Conservation (phyloP, 306 rosid genomes). For the Heteromeles arbutifolia region DNA sequence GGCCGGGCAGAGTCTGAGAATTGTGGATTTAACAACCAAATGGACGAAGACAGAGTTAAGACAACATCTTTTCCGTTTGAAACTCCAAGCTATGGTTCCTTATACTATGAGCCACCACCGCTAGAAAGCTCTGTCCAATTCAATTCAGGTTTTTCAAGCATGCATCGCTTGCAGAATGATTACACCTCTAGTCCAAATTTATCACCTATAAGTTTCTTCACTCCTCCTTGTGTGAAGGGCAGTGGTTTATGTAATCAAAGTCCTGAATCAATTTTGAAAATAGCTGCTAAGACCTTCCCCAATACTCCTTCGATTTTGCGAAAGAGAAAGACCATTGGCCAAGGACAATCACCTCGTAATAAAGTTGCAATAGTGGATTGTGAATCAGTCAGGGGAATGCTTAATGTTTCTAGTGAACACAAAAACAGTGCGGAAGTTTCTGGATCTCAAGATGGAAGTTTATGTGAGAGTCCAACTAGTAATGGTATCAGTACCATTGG, state of each 20-base stretch:
- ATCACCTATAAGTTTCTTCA: conserved; percentile 62
- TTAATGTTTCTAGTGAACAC: conserved; percentile 28
- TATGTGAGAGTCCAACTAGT: conserved; percentile 42
- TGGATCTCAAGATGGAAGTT: conserved; percentile 35
- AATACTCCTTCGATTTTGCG: conserved; percentile 90
- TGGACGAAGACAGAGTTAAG: conserved; percentile 35
- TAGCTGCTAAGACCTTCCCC: conserved; percentile 81
- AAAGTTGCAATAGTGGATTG: conserved; percentile 22
- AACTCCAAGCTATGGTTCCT: conserved; percentile 51
- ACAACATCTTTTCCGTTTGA: conserved; percentile 36
- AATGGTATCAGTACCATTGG: conserved; percentile 28
- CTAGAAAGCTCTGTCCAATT: conserved; percentile 44
- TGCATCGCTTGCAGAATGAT: conserved; percentile 41
- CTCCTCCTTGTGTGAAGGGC: conserved; percentile 76
- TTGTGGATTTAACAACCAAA: conserved; percentile 23
- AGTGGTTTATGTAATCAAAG: conserved; percentile 40
- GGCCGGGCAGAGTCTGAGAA: conserved; percentile 9
- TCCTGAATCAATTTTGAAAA: conserved; percentile 85
- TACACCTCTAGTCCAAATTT: conserved; percentile 34
- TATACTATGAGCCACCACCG: conserved; percentile 67
- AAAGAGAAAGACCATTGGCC: conserved; percentile 52
- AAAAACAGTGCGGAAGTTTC: conserved; percentile 26
- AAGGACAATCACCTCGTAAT: conserved; percentile 28
- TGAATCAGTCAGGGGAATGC: neutral
- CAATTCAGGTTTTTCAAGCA: conserved; percentile 44